These are phyloP conservation scores for Allantophomopsis lycopodina DNA, from an alignment of 2,329 filamentous ascomycete species.

Conservation along the genomic window DNA sequence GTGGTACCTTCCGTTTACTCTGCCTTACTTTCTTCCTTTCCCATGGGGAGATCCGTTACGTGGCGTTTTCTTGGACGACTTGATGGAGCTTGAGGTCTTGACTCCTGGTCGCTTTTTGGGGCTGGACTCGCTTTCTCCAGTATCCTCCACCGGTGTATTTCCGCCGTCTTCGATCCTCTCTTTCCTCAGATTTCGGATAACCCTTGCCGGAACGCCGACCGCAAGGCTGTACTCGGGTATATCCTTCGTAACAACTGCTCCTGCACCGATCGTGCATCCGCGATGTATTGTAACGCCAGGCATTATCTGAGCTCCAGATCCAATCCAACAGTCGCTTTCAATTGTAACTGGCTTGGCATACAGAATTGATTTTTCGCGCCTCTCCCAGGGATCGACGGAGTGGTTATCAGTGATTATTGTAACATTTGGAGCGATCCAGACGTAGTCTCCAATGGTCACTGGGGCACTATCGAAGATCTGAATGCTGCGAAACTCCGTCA, in stretches of 20 bases:
- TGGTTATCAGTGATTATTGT: constrained; percentile 60
- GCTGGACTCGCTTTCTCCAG: no score
- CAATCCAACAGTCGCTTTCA: constrained; percentile 41
- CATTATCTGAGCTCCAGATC: constrained; percentile 32
- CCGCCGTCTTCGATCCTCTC: no score
- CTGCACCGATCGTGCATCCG: constrained; percentile 35
- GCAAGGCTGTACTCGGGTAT: constrained; percentile 7
- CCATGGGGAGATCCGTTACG: no score
- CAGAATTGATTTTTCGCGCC: constrained; percentile 38
- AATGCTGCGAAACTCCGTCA: constrained; percentile 6
- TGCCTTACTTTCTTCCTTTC: no score
- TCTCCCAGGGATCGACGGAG: constrained; percentile 44
- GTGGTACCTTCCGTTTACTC: no score
- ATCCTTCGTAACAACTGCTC: constrained; percentile 30
- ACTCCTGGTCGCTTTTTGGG: no score
- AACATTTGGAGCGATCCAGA: constrained; percentile 53
- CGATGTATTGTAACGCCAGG: constrained; percentile 37
- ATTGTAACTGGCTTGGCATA: constrained; percentile 32
- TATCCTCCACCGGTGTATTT: no score
- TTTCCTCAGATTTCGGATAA: constrained; percentile 2
- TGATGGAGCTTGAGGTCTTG: no score
- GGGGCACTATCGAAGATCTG: constrained; percentile 19
- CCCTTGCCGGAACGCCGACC: constrained; percentile 9
- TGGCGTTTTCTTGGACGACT: no score
- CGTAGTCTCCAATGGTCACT: constrained; percentile 26